Evolutionary conservation across 306 rosid genomes (phyloP).

Genomic region (Sicyos edulis): DNA sequence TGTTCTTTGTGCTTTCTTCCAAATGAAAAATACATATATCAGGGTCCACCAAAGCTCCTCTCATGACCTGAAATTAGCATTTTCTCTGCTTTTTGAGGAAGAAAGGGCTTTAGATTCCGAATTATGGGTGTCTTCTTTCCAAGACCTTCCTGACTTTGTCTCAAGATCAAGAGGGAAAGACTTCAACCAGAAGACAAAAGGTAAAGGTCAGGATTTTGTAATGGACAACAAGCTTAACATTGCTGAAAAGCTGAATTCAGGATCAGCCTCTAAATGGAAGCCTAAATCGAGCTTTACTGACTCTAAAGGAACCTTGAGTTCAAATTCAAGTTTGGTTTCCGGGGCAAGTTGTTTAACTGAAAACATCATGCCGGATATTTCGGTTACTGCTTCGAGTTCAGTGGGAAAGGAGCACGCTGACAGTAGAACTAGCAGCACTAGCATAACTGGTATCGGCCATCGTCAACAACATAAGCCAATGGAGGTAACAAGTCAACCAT

Average conservation of each 20-base stretch:
- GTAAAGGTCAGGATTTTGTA: constrained; percentile 26
- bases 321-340: constrained; percentile 27
- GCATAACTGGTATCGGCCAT: constrained; percentile 37
- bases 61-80: constrained; percentile 45
- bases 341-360: constrained; percentile 26
- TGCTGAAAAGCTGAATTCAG: constrained; percentile 28
- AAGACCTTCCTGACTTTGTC: constrained; percentile 53
- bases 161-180: constrained; percentile 73
- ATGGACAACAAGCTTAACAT: constrained; percentile 32
- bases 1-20: neutral
- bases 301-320: constrained; percentile 29
- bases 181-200: constrained; percentile 51
- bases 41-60: constrained; percentile 77
- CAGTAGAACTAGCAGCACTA: constrained; percentile 39
- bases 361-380: constrained; percentile 20
- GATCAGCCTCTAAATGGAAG: constrained; percentile 35
- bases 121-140: constrained; percentile 33
- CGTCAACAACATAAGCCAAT: constrained; percentile 29
- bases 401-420: constrained; percentile 28
- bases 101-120: constrained; percentile 30
- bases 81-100: constrained; percentile 42
- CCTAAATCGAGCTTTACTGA: constrained; percentile 26
- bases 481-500: constrained; percentile 36
- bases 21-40: constrained; percentile 17
- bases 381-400: constrained; percentile 29